Conservation (phyloP, 2,329 filamentous ascomycete species). For the Microcyclosporella mali region DNA sequence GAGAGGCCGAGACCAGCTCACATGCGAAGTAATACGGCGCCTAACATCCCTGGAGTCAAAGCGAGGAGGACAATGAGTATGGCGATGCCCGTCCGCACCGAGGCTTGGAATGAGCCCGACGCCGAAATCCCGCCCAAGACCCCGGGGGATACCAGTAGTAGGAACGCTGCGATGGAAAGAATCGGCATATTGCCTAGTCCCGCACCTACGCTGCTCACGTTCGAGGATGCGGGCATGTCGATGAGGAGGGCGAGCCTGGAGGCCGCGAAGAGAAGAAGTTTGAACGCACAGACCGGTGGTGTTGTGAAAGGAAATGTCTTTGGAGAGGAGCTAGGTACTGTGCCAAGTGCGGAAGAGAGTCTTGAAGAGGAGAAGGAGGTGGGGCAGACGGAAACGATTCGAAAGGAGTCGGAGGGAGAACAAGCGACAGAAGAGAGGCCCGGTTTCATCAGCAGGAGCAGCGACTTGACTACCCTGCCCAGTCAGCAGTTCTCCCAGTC, state of each 20-base stretch:
- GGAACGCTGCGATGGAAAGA: conserved; percentile 8
- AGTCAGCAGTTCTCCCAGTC: not conserved
- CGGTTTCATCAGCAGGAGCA: not conserved
- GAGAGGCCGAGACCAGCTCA: not conserved
- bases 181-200: conserved; percentile 29
- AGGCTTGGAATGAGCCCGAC: conserved; percentile 23
- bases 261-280: conserved; percentile 9
- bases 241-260: conserved; percentile 4
- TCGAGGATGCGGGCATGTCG: conserved; percentile 12
- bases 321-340: conserved; percentile 5
- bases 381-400: not conserved
- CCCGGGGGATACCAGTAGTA: conserved; percentile 2
- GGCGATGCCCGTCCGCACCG: conserved; percentile 10
- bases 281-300: conserved; percentile 2
- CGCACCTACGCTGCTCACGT: conserved; percentile 16
- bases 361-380: not conserved
- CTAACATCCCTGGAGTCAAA: not conserved
- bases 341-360: conserved; percentile 1
- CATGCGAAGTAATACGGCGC: not conserved
- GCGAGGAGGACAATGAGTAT: conserved; percentile 3
- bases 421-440: not conserved
- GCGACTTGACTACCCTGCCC: conserved; percentile 1
- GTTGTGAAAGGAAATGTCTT: not conserved
- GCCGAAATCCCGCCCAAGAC: conserved; percentile 16
- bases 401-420: not conserved